A percentile compares a stretch with the other conserved stretches of the same genome.
Evolutionary conservation across 2,329 filamentous ascomycete species (phyloP).

Genomic region (Aspergillus novofumigatus): DNA sequence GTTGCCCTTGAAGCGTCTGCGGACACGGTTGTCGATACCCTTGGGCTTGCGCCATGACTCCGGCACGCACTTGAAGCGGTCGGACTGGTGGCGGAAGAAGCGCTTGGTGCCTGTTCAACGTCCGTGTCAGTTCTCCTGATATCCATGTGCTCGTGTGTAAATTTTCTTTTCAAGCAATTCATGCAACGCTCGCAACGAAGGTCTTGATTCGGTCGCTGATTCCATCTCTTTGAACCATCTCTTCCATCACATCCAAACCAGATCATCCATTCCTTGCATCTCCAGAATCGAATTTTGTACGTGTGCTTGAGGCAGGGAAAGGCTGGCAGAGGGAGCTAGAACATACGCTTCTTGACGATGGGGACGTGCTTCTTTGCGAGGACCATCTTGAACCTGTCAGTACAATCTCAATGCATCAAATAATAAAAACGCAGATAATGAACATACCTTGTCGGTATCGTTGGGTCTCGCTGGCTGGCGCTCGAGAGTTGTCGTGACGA

Average conservation of each 20-base stretch:
- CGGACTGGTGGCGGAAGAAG: conserved; percentile 97
- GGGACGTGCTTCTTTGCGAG: conserved; percentile 98
- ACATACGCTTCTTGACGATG: conserved; percentile 99
- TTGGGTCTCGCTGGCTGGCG: conserved; percentile 39
- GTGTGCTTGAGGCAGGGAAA: conserved; percentile 2
- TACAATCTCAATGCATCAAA: conserved; percentile 3
- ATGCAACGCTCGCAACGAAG: neutral
- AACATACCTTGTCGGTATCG: conserved; percentile 44
- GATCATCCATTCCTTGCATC: neutral
- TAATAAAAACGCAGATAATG: conserved; percentile 1
- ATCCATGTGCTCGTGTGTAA: conserved; percentile 7
- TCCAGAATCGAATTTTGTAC: neutral
- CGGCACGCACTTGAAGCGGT: conserved; percentile 90
- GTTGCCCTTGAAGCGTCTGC: conserved; percentile 94
- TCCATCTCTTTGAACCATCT: neutral
- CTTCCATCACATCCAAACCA: neutral
- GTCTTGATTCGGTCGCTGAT: neutral
- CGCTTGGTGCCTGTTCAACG: conserved; percentile 72
- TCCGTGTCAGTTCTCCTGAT: conserved; percentile 10
- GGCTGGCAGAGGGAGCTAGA: conserved; percentile 13
- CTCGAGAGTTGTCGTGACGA: conserved; percentile 41
- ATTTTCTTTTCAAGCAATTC: neutral
- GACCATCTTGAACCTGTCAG: conserved; percentile 65
- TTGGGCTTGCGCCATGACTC: conserved; percentile 98
- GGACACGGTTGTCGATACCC: conserved; percentile 99